These are phyloP conservation scores for Sonneratia alba DNA, from an alignment of 345 rosid genomes.

Conservation along the genomic window DNA sequence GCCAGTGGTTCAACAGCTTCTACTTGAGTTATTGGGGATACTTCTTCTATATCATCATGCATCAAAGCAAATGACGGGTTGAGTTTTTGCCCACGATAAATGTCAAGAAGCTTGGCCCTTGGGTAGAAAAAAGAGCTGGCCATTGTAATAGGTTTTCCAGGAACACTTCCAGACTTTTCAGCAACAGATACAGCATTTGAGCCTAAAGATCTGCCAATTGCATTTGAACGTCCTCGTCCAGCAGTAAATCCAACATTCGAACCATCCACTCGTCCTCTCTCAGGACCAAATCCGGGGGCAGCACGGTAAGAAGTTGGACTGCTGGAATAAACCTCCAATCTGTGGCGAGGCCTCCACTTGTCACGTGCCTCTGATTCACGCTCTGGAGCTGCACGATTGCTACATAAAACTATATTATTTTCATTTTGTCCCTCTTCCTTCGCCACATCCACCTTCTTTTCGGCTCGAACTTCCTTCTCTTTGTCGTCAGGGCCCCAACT, in stretches of 20 bases:
- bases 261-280: slow-evolving; percentile 54
- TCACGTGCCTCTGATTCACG: slow-evolving; percentile 79
- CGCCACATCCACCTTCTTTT: slow-evolving; percentile 51
- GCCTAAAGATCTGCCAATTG: slow-evolving; percentile 29
- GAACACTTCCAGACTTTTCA: slow-evolving; percentile 25
- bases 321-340: slow-evolving; percentile 59
- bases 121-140: slow-evolving; percentile 37
- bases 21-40: slow-evolving; percentile 32
- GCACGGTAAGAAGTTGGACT: slow-evolving; percentile 48
- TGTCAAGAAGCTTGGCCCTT: slow-evolving; percentile 72
- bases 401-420: slow-evolving; percentile 31
- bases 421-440: slow-evolving; percentile 58
- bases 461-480: slow-evolving; percentile 62
- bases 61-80: slow-evolving; percentile 24
- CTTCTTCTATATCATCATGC: slow-evolving; percentile 49
- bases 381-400: slow-evolving; percentile 45
- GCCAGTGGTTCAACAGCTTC: slow-evolving; percentile 49
- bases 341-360: slow-evolving; percentile 96
- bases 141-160: slow-evolving; percentile 30
- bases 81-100: slow-evolving; percentile 39
- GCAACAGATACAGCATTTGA: slow-evolving; percentile 15
- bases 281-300: slow-evolving; percentile 83
- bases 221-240: slow-evolving; percentile 67
- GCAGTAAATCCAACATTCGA: slow-evolving; percentile 53
- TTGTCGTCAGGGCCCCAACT: slow-evolving; percentile 98